Evolutionary conservation across 345 rosid genomes (phyloP).

Genomic region (Nasturtium officinale): DNA sequence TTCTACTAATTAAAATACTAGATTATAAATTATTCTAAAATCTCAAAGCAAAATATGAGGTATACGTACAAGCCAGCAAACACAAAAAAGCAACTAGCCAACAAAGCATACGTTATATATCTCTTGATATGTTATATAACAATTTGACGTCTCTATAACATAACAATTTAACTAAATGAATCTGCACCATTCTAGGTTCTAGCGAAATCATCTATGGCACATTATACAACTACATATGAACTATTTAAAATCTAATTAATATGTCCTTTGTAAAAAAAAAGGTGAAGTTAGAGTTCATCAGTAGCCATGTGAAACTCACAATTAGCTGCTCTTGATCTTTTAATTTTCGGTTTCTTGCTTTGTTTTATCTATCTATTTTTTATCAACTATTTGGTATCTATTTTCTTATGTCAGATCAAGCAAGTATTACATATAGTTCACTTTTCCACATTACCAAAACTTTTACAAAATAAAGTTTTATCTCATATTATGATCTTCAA

Average conservation of each 20-base stretch:
- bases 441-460: constrained; percentile 12
- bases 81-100: constrained; percentile 15
- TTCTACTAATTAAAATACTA: neutral
- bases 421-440: neutral
- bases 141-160: neutral
- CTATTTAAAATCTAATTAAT: neutral
- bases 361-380: neutral
- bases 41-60: constrained; percentile 24
- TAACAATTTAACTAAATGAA: neutral
- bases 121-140: neutral
- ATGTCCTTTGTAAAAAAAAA: neutral
- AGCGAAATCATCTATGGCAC: constrained; percentile 15
- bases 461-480: constrained; percentile 17
- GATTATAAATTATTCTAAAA: neutral
- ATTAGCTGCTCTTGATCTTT: neutral
- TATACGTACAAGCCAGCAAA: constrained; percentile 32
- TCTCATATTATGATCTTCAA: constrained; percentile 24
- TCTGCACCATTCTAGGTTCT: constrained; percentile 5
- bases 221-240: neutral
- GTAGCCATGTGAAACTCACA: constrained; percentile 15
- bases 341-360: neutral
- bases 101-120: neutral
- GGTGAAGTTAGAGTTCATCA: constrained; percentile 6
- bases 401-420: neutral
- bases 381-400: neutral